phyloP scores from a whole-genome alignment of 2,329 filamentous ascomycete species.

The Beauveria caledonica region DNA sequence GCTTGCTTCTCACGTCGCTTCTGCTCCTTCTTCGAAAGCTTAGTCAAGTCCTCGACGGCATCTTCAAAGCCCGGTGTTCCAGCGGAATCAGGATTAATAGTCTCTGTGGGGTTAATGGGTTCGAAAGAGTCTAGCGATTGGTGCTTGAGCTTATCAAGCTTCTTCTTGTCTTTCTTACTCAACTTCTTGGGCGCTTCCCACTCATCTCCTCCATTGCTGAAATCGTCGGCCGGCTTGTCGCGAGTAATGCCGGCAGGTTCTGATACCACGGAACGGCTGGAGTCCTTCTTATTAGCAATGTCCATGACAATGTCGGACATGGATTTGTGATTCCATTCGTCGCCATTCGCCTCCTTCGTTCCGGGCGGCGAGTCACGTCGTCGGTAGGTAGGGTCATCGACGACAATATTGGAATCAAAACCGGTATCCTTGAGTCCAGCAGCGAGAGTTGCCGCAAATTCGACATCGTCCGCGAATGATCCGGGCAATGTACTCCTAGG shows the following conservation, averaged over 20 bases:
- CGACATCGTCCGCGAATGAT: constrained; percentile 57
- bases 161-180: constrained; percentile 43
- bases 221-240: constrained; percentile 26
- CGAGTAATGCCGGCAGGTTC: constrained; percentile 39
- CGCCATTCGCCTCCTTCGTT: constrained; percentile 38
- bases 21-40: constrained; percentile 27
- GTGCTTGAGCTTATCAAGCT: constrained; percentile 34
- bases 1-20: constrained; percentile 35
- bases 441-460: constrained; percentile 61
- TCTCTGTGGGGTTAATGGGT: constrained; percentile 10
- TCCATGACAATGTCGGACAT: constrained; percentile 41
- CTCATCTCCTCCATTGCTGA: constrained; percentile 17
- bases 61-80: constrained; percentile 17
- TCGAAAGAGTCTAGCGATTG: constrained; percentile 22
- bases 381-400: constrained; percentile 55
- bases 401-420: constrained; percentile 63
- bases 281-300: constrained; percentile 27
- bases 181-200: constrained; percentile 24
- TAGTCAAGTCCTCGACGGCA: constrained; percentile 18
- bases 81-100: background rate
- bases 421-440: constrained; percentile 61
- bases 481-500: constrained; percentile 50
- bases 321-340: constrained; percentile 39
- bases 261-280: constrained; percentile 16
- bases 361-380: constrained; percentile 56